Conservation (phyloP, 192 early-diverging fungal genomes). For the Podila verticillata region DNA sequence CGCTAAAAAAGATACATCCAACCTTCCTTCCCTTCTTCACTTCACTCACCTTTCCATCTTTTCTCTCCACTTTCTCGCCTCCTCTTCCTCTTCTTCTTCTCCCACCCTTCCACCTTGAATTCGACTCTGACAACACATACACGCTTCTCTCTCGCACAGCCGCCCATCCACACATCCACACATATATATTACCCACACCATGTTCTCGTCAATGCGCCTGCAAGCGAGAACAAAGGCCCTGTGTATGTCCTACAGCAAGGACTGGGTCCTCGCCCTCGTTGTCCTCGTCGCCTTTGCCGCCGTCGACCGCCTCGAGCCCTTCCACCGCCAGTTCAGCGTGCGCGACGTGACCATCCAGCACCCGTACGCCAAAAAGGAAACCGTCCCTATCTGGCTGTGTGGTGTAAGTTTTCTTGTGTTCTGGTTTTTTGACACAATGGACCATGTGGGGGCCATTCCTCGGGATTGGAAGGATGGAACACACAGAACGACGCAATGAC, state of each 20-base stretch:
- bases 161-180: neutral
- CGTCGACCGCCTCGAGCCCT: slow-evolving; percentile 70
- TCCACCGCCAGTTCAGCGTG: slow-evolving; percentile 80
- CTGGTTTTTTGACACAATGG: too few relatives aligned
- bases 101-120: neutral
- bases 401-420: slow-evolving; percentile 12
- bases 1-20: neutral
- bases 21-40: neutral
- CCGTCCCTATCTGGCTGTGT: slow-evolving; percentile 59
- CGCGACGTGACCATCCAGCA: slow-evolving; percentile 76
- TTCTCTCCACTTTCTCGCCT: neutral
- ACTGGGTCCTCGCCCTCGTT: slow-evolving; percentile 64
- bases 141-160: too few relatives aligned
- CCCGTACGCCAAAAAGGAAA: slow-evolving; percentile 61
- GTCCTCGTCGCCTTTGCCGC: slow-evolving; percentile 68
- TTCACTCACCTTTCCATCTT: neutral
- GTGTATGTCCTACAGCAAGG: slow-evolving; percentile 25
- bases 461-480: neutral
- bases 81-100: neutral
- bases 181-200: neutral
- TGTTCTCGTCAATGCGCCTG: slow-evolving; percentile 5
- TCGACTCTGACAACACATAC: too few relatives aligned
- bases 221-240: slow-evolving; percentile 28
- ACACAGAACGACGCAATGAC: too few relatives aligned
- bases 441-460: neutral